Base-by-base conservation (phyloP, 768 basidiomycete genomes). In the Naganishia onofrii region DNA sequence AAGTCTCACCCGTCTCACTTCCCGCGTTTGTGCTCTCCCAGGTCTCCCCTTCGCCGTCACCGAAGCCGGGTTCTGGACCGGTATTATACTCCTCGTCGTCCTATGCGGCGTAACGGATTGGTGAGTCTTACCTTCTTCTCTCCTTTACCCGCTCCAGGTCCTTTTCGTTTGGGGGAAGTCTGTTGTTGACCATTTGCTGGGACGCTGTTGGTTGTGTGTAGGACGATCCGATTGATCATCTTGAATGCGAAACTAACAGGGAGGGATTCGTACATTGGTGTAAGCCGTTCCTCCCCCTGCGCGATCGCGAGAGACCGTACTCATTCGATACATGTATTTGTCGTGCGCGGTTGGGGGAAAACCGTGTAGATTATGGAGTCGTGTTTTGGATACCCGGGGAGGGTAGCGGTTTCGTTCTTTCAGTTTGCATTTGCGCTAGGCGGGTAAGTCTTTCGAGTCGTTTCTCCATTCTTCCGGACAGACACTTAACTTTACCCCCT, bases 381-480 rank as follows among this genome's bases (percentile, higher is more conserved):
- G 63, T 94, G 91, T 81, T 99, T 94, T 80, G 96, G 96, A 8
- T 80, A 86, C 15, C 89, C 88, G 66, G 96, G 96, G n/a, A 87
- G 92, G 64, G 91, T 92, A 1, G 91, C 92, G 0, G 92, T 96
- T 21, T 95, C 94, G 0, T 89, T 97, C 80, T 98, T 99, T 78
- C 96, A 98, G 79, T 98, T 99, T 78, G 84, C 93, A 3, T 98
- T 99, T 78, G 96, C 96, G 9, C 96, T 96, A 73, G 96, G 96
- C 76, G 94, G 93, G 66, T 63, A 29, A 44, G 60, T 34, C 57
- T 2, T 0, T 13, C 60, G 8, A 36, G 12, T 36, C 36, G 6
- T 36, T 12, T 36, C 36, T 5, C 12, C 12, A 12, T 36, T n/a
- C n/a, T n/a, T n/a, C n/a, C n/a, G n/a, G n/a, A n/a, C n/a, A n/a